Base-by-base conservation (phyloP, 257 asterid genomes). In the Penstemon eatonii region DNA sequence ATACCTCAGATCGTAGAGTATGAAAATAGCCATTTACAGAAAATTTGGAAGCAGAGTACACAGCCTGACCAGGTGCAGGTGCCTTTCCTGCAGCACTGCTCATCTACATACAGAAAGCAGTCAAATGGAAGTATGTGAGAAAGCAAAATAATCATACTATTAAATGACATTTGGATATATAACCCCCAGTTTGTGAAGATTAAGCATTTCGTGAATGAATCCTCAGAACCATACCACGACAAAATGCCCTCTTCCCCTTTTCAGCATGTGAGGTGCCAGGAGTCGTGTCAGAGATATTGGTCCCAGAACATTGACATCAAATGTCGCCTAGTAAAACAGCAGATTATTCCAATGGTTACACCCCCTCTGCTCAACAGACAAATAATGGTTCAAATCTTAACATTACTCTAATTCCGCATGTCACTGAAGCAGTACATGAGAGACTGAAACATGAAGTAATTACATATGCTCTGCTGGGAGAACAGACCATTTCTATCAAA, bases 41-140 rank as follows among this genome's bases (percentile, higher is more conserved):
- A 81, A 84, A 89, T 77, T 93, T 93, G 69, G 99, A 84, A 74
- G 92, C 96, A 39, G 96, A 89, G 81, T 93, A 93, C 60, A 86
- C 91, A 42, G 97, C 96, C 75, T 93, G 99, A 55, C 99, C 97
- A 37, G 97, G 96, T 36, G 97, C 92, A 71, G 97, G 99, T 63
- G 88, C 60, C 83, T 90, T 93, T 69, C 97, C 97, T 36, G 99
- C 96, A 73, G 99, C 99, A 86, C 99, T 90, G 83, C 99, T 93
- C 99, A 93, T 93, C 97, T 93, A 80, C 78, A 76, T 52, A 66
- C 65, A 55, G 55, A 58, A 73, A 54, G 62, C 60, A 63, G 50
- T 54, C 73, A 69, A 66, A 71, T 36, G 46, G 19, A 70, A 63
- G 37, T 38, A 36, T 45, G 56, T 58, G 43, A 49, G 39, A 61